These are phyloP conservation scores for Colletotrichum sp. DNA, from an alignment of 2,329 filamentous ascomycete species.

Conservation along the genomic window DNA sequence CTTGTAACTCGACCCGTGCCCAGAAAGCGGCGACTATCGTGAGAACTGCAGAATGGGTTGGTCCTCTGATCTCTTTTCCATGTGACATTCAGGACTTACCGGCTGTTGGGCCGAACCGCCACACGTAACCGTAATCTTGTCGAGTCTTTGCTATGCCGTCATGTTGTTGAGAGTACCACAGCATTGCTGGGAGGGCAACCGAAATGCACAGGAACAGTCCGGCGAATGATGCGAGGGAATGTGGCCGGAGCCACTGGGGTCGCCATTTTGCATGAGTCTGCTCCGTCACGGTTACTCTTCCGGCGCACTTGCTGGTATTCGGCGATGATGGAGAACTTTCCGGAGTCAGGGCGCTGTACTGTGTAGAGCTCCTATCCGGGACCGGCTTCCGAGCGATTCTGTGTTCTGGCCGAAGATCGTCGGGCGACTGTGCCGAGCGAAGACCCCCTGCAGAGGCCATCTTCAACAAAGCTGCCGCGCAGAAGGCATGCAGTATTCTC, in stretches of 20 bases:
- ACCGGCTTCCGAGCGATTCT: background rate
- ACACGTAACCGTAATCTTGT: background rate
- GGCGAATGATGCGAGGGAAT: background rate
- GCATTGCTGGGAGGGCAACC: background rate
- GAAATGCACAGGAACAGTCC: background rate
- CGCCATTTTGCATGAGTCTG: background rate
- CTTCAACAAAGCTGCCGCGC: background rate
- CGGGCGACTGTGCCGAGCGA: background rate
- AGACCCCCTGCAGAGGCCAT: background rate
- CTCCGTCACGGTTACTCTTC: background rate
- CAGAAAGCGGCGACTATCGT: background rate
- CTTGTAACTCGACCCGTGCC: slow-evolving; percentile 2
- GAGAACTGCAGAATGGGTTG: background rate
- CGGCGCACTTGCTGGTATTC: background rate
- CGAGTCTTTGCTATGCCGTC: background rate
- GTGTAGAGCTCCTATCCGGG: background rate
- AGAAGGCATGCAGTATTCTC: background rate
- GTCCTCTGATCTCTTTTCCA: background rate
- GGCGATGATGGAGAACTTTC: background rate
- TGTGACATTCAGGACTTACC: background rate
- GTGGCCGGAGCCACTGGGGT: background rate
- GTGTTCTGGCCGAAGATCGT: background rate
- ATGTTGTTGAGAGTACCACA: background rate
- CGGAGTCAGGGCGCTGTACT: background rate
- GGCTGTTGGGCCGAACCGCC: background rate